phyloP scores from a whole-genome alignment of 352 stramenopile species.

The Globisporangium nunn region DNA sequence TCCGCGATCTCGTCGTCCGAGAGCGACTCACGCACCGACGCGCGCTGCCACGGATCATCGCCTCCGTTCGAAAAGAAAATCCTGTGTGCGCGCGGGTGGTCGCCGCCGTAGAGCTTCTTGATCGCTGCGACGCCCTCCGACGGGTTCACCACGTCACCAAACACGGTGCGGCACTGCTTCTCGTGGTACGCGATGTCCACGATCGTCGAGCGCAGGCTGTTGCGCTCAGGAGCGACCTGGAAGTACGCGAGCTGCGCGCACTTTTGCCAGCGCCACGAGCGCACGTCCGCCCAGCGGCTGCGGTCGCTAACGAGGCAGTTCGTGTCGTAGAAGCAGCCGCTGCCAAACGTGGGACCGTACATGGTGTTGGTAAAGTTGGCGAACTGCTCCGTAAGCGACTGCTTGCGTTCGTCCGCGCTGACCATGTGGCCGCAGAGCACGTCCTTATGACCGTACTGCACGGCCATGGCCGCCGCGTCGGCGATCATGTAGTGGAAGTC shows the following conservation, averaged over 20 bases:
- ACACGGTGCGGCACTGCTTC: slow-evolving; percentile 67
- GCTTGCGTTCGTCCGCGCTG: slow-evolving; percentile 36
- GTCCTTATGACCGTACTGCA: slow-evolving; percentile 86
- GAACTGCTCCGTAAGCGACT: slow-evolving; percentile 54
- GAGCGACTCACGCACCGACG: slow-evolving; percentile 54
- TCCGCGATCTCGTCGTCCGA: slow-evolving; percentile 55
- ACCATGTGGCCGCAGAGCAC: slow-evolving; percentile 62
- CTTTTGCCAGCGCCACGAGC: slow-evolving; percentile 87
- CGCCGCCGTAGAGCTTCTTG: slow-evolving; percentile 66
- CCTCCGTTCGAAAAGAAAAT: slow-evolving; percentile 82
- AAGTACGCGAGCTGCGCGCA: slow-evolving; percentile 85
- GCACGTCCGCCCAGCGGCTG: slow-evolving; percentile 56
- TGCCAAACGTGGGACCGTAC: slow-evolving; percentile 74
- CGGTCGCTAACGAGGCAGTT: slow-evolving; percentile 45
- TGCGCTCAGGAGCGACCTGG: slow-evolving; percentile 56
- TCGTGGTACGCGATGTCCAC: slow-evolving; percentile 77
- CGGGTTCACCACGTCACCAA: slow-evolving; percentile 59
- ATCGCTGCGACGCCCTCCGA: slow-evolving; percentile 50
- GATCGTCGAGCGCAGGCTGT: slow-evolving; percentile 55
- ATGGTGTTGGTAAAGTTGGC: slow-evolving; percentile 75
- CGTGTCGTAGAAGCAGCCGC: slow-evolving; percentile 81
- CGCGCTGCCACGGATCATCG: slow-evolving; percentile 84
- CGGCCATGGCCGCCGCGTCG: slow-evolving; percentile 79
- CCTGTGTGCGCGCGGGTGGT: slow-evolving; percentile 60
- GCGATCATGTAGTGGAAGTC: slow-evolving; percentile 91